Conservation (phyloP, 179 eudicot genomes). For the Pouteria campechiana region DNA sequence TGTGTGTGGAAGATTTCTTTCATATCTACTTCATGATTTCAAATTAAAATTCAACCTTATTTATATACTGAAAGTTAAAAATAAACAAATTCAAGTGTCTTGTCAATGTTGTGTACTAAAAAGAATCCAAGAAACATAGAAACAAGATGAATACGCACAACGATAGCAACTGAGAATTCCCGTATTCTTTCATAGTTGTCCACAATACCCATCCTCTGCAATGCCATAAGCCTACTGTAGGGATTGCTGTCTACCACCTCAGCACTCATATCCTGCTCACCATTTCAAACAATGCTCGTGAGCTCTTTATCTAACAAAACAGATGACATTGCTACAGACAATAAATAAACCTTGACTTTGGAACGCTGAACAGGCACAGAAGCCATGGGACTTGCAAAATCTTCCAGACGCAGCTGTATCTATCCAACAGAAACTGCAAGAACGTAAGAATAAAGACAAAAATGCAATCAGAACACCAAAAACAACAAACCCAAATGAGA, state of each 20-base stretch:
- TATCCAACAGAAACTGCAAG: conserved; percentile 6
- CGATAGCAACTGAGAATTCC: conserved; percentile 85
- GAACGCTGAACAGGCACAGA: conserved; percentile 43
- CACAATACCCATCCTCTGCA: conserved; percentile 97
- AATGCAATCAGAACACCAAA: too few relatives aligned
- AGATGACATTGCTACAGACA: not conserved
- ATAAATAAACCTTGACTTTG: conserved; percentile 61
- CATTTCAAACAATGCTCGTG: not conserved
- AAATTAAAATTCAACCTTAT: too few relatives aligned
- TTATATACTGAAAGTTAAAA: too few relatives aligned
- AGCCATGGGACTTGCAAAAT: conserved; percentile 40
- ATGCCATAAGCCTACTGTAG: conserved; percentile 95
- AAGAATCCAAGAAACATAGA: not conserved
- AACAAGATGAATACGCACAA: conserved; percentile 45
- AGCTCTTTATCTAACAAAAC: not conserved
- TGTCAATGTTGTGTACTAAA: too few relatives aligned
- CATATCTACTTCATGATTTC: too few relatives aligned
- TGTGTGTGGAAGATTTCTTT: too few relatives aligned
- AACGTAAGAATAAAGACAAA: not conserved
- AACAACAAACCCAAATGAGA: not conserved
- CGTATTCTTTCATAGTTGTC: conserved; percentile 92
- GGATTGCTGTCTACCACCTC: conserved; percentile 97
- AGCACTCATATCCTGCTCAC: conserved; percentile 79
- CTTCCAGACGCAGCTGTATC: conserved; percentile 42
- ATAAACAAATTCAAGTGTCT: too few relatives aligned